These are phyloP conservation scores for Aspergillus sp. DNA, from an alignment of 2,329 filamentous ascomycete species.

Conservation along the genomic window DNA sequence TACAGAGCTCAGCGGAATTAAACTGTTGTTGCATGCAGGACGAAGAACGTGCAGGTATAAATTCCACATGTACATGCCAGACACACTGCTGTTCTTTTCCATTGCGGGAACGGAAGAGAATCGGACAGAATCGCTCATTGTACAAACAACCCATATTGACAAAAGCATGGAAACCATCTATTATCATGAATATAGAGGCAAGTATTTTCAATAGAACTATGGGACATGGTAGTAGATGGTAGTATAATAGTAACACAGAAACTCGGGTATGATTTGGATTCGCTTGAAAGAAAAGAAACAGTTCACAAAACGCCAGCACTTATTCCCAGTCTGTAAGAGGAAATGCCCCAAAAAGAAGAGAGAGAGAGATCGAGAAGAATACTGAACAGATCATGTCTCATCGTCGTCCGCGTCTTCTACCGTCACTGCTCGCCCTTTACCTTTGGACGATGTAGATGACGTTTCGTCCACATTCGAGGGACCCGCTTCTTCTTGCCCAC, in stretches of 20 bases:
- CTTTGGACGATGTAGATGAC: conserved; percentile 22
- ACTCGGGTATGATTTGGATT: conserved; percentile 13
- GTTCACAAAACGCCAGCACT: not conserved
- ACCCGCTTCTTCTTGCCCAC: not conserved
- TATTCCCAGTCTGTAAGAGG: conserved; percentile 1
- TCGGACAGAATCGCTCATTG: no score
- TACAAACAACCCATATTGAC: no score
- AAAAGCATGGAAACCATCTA: no score
- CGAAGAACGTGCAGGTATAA: no score
- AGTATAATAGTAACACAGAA: not conserved
- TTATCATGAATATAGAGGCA: not conserved
- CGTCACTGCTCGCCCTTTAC: conserved; percentile 27
- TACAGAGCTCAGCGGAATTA: no score
- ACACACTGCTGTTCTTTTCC: no score
- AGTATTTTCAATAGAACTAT: not conserved
- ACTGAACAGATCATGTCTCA: conserved; percentile 11
- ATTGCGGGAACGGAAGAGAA: no score
- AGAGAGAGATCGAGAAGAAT: not conserved
- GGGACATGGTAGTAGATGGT: not conserved
- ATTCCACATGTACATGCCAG: no score
- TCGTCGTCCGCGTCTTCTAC: conserved; percentile 32
- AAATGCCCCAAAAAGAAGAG: not conserved
- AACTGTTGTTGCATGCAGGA: no score
- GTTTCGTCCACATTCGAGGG: conserved; percentile 5
- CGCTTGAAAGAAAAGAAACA: conserved; percentile 4